These are phyloP conservation scores for Leishmania tarentolae DNA, from an alignment of 208 protist genomes.

Conservation along the genomic window DNA sequence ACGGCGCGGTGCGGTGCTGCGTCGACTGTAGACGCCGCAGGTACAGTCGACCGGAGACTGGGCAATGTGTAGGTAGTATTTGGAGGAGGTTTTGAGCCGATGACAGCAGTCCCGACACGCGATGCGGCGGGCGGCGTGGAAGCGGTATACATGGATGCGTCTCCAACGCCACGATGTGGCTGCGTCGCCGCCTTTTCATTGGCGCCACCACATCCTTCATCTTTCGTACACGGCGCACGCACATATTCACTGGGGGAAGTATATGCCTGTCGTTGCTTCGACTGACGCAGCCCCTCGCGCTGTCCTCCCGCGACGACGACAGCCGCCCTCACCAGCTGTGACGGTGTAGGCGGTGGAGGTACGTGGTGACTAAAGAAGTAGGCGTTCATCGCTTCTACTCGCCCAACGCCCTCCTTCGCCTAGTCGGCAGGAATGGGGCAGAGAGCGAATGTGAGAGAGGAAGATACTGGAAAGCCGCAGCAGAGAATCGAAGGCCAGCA, in stretches of 20 bases:
- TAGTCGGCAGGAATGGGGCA: not conserved
- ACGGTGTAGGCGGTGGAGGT: not conserved
- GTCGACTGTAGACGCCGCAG: not conserved
- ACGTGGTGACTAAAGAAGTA: conserved; percentile 31
- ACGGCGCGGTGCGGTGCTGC: not conserved
- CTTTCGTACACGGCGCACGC: not conserved
- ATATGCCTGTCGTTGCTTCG: not conserved
- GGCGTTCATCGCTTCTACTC: conserved; percentile 20
- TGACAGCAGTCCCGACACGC: not conserved
- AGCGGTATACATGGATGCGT: not conserved
- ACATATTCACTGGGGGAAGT: not conserved
- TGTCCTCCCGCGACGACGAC: not conserved
- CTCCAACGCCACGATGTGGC: not conserved
- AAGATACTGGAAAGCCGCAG: not conserved
- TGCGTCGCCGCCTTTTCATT: not conserved
- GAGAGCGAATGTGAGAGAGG: not conserved
- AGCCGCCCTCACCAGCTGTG: not conserved
- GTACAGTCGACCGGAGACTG: not conserved
- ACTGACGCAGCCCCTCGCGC: not conserved
- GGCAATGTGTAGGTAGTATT: not conserved
- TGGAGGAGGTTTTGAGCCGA: not conserved
- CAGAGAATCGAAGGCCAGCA: not conserved
- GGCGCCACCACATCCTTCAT: not conserved
- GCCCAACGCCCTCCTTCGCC: not conserved
- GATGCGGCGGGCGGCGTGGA: not conserved